A percentile compares a stretch with the other conserved stretches of the same genome.
Evolutionary conservation across 2,329 filamentous ascomycete species (phyloP).

Genomic region (Cadophora sp.): DNA sequence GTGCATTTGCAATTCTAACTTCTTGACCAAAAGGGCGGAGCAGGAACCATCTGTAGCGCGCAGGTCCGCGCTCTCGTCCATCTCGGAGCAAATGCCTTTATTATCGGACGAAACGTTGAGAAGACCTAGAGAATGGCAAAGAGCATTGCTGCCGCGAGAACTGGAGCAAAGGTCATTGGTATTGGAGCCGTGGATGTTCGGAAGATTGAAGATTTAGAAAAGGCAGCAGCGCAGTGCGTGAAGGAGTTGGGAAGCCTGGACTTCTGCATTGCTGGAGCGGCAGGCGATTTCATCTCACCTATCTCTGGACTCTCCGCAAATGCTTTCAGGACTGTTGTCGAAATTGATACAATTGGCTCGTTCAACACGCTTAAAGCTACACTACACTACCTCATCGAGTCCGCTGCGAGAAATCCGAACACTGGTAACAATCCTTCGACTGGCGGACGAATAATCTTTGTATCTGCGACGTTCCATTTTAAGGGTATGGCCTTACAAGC

Average conservation of each 20-base stretch:
- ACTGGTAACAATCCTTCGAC: conserved; percentile 63
- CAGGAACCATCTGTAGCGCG: conserved; percentile 90
- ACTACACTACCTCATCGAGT: conserved; percentile 78
- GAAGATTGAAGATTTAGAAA: conserved; percentile 71
- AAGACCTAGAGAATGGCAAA: conserved; percentile 84
- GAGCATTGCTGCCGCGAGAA: conserved; percentile 80
- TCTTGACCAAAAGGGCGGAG: too few species aligned
- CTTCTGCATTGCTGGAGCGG: conserved; percentile 92
- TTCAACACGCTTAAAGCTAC: conserved; percentile 96
- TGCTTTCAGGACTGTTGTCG: conserved; percentile 93
- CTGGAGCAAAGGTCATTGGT: conserved; percentile 84
- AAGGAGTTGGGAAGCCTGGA: conserved; percentile 88
- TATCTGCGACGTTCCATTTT: conserved; percentile 92
- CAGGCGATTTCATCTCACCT: conserved; percentile 92
- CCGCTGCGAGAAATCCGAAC: conserved; percentile 64
- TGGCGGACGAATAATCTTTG: conserved; percentile 85
- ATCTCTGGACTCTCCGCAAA: conserved; percentile 83
- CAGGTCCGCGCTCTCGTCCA: conserved; percentile 92
- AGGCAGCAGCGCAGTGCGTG: conserved; percentile 79
- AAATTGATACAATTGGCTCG: conserved; percentile 92
- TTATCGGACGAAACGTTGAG: conserved; percentile 86
- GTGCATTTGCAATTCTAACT: too few species aligned
- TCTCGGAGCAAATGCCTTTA: conserved; percentile 91
- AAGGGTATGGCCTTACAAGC: conserved; percentile 84
- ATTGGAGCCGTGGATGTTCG: conserved; percentile 84